phyloP scores from a whole-genome alignment of 441 rosid species.

The Erodium texanum region DNA sequence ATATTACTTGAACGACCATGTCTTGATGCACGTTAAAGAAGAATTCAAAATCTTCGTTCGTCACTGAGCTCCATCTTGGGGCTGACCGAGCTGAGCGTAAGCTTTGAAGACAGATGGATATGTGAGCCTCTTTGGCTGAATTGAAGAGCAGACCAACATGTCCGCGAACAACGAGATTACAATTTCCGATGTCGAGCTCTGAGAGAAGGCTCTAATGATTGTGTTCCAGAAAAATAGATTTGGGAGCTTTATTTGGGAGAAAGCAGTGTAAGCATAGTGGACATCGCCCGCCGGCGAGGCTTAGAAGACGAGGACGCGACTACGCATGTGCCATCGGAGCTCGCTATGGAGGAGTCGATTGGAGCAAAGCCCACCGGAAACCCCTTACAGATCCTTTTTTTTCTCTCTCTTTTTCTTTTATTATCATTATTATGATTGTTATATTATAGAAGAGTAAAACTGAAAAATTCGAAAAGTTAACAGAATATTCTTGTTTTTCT shows the following conservation, averaged over 20 bases:
- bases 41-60: too few relatives aligned
- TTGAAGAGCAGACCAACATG: constrained; percentile 35
- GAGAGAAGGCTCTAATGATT: constrained; percentile 65
- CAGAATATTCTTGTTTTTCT: too few relatives aligned
- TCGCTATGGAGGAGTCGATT: too few relatives aligned
- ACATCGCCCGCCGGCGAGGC: constrained; percentile 40
- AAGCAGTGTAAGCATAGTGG: constrained; percentile 52
- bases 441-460: too few relatives aligned
- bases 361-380: too few relatives aligned
- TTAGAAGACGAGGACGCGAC: constrained; percentile 58
- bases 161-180: constrained; percentile 46
- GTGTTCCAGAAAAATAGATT: constrained; percentile 69
- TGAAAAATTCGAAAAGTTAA: too few relatives aligned
- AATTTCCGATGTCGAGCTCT: constrained; percentile 44
- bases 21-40: too few relatives aligned
- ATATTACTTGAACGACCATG: too few relatives aligned
- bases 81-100: constrained; percentile 42
- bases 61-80: constrained; percentile 46
- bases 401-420: too few relatives aligned
- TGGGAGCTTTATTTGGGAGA: constrained; percentile 37
- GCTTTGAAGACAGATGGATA: constrained; percentile 83
- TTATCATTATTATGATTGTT: too few relatives aligned
- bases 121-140: constrained; percentile 55
- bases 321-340: too few relatives aligned
- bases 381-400: too few relatives aligned